These are phyloP conservation scores for Blastobotrys arbuscula DNA, from an alignment of 1,139 yeast species.

Conservation along the genomic window DNA sequence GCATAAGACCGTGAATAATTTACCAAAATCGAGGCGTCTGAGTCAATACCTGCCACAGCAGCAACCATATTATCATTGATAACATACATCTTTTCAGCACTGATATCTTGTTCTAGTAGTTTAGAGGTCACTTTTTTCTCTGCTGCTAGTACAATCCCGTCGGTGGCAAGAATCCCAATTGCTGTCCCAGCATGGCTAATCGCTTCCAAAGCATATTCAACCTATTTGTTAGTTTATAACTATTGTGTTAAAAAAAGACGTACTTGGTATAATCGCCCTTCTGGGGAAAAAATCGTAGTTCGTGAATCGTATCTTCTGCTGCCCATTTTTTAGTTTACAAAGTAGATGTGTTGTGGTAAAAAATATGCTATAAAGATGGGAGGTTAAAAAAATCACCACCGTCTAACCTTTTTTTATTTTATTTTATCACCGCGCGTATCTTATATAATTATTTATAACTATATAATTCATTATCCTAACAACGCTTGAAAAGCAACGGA, in stretches of 20 bases:
- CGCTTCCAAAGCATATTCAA: constrained; percentile 96
- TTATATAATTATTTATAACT: too few relatives aligned
- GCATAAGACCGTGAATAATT: constrained; percentile 83
- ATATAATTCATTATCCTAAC: background rate
- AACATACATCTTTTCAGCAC: constrained; percentile 86
- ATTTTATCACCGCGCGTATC: background rate
- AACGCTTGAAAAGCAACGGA: background rate
- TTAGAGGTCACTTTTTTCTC: constrained; percentile 93
- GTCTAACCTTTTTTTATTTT: background rate
- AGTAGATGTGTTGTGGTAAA: background rate
- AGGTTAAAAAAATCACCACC: background rate
- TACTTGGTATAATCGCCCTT: constrained; percentile 90
- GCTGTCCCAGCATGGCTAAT: constrained; percentile 98
- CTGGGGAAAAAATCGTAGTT: constrained; percentile 98
- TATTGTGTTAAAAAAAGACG: too few relatives aligned
- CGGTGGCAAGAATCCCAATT: constrained; percentile 83
- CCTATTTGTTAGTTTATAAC: constrained; percentile 38
- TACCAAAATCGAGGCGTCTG: constrained; percentile 91
- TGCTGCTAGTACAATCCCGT: constrained; percentile 95
- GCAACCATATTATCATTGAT: constrained; percentile 79
- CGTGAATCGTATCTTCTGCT: constrained; percentile 91
- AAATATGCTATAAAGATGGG: background rate
- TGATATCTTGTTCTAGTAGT: constrained; percentile 85
- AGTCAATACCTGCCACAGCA: constrained; percentile 98
- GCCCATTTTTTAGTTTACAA: constrained; percentile 37